phyloP scores from a whole-genome alignment of 371 early-diverging fungal species.

The Batkoa obscura region DNA sequence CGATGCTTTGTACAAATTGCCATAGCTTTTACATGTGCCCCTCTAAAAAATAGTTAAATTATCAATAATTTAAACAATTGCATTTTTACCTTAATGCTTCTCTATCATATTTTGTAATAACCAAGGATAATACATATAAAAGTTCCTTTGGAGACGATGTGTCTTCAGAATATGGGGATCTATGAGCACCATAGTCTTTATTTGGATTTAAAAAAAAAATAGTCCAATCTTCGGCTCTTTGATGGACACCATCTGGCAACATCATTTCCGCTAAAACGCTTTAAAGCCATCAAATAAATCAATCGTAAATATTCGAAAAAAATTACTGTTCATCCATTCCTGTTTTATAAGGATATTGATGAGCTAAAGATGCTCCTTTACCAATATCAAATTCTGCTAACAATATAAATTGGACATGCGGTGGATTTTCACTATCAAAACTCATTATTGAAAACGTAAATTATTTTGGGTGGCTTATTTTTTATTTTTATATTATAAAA shows the following conservation, averaged over 20 bases:
- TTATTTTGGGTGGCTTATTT: too few species aligned
- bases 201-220: slow-evolving; percentile 70
- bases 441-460: too few species aligned
- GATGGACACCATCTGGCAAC: slow-evolving; percentile 89
- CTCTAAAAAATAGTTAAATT: slow-evolving; percentile 20
- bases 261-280: slow-evolving; percentile 81
- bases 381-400: slow-evolving; percentile 89
- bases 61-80: neutral
- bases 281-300: neutral
- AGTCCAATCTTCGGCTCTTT: slow-evolving; percentile 86
- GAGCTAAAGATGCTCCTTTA: slow-evolving; percentile 58
- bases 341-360: slow-evolving; percentile 69
- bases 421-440: neutral
- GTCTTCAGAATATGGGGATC: neutral
- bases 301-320: neutral
- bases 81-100: slow-evolving; percentile 43
- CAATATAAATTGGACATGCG: slow-evolving; percentile 64
- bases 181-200: slow-evolving; percentile 21
- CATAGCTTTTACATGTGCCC: slow-evolving; percentile 85
- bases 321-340: slow-evolving; percentile 70
- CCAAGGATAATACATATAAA: slow-evolving; percentile 72
- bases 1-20: slow-evolving; percentile 77
- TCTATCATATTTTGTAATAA: slow-evolving; percentile 68
- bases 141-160: slow-evolving; percentile 16
- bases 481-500: too few species aligned